Evolutionary conservation across 2,329 filamentous ascomycete genomes (phyloP), one percentile per base, ranked within the genome.

Genomic region (Stemphylium lycopersici): DNA sequence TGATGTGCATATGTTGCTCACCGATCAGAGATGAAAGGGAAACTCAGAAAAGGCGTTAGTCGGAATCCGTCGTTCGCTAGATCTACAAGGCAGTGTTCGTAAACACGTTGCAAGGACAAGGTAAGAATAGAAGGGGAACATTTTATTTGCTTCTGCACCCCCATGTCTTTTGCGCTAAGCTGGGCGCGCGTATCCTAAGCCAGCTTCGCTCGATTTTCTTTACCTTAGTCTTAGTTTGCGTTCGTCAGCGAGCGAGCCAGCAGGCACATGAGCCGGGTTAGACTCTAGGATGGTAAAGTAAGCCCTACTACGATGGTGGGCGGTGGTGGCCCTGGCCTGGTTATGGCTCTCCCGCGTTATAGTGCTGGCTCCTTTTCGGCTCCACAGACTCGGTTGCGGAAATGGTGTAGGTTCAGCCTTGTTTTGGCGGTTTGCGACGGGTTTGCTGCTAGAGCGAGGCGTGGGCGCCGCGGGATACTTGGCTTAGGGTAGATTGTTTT

Each of bases 401-500:
- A 44, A 53, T 52, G 37, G 38, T 49, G 32, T 24, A 48, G 32
- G 37, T 37, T 54, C 62, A 63, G 63, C 55, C 61, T 61, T 59
- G 48, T 29, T 29, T 48, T 39, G 38, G 34, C 15, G 53, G 48
- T 47, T 32, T 36, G 47, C 31, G 31, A 42, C 37, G 48, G 40
- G 34, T 42, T 6, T 31, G 47, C 48, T 52, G 42, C 52, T 52
- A 46, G 42, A 55, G 52, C 37, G 44, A 53, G 51, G 51, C 51
- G 51, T 46, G 20, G 32, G 47, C 36, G 36, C 45, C 39, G 33
- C 58, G 63, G 26, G 26, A 29, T 29, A 43, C 62, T 68, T 48
- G 53, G 52, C 63, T 61, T 66, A 67, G 63, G 61, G 59, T 67
- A 57, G 49, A 57, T 58, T 52, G 54, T 61, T 62, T 63, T 58